Conservation (phyloP, 192 early-diverging fungal genomes). For the Entomortierella parvispora region DNA sequence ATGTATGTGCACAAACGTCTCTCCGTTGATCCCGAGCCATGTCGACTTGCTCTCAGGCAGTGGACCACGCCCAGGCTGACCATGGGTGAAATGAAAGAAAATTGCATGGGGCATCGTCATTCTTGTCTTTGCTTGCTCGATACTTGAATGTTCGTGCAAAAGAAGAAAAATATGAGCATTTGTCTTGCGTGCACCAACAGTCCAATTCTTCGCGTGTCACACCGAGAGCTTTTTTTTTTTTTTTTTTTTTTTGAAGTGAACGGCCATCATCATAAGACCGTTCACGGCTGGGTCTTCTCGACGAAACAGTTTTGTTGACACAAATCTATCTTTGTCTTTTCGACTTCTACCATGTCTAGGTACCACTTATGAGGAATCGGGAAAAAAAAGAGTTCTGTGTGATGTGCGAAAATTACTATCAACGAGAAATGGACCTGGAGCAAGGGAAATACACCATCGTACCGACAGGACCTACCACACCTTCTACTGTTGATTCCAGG, state of each 20-base stretch:
- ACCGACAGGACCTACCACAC: background rate
- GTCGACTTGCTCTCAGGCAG: no score
- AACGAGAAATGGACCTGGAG: slow-evolving; percentile 1
- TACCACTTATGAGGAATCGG: slow-evolving; percentile 38
- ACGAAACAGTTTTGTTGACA: background rate
- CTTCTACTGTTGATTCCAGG: no score
- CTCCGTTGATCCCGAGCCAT: no score
- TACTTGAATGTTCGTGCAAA: background rate
- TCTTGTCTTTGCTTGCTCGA: background rate
- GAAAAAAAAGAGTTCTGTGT: slow-evolving; percentile 43
- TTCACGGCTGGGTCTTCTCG: background rate
- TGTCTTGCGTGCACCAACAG: background rate
- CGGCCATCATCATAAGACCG: no score
- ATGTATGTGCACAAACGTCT: background rate
- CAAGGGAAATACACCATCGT: slow-evolving; percentile 10
- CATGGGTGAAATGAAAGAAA: background rate
- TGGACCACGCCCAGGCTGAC: background rate
- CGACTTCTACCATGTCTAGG: background rate
- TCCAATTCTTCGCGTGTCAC: background rate
- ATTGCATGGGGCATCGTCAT: slow-evolving; percentile 23
- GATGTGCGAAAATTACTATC: slow-evolving; percentile 17
- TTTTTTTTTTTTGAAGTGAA: no score
- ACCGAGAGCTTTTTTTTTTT: background rate
- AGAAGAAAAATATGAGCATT: background rate
- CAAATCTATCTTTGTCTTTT: background rate